Base-by-base conservation (phyloP, 176 grass and related monocot genomes). In the Lolium rigidum region DNA sequence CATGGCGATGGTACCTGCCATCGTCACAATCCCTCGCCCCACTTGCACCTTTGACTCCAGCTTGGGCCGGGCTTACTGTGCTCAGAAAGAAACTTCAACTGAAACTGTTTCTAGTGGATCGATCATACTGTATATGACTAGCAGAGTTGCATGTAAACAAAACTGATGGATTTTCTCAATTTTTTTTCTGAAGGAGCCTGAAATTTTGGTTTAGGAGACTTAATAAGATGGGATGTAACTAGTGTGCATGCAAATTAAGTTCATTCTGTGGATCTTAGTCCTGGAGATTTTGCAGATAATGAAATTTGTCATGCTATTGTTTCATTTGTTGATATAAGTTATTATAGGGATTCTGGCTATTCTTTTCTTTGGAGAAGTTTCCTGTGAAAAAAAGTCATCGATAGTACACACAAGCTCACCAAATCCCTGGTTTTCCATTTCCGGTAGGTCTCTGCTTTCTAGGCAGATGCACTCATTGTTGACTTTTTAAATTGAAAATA, bases 41-140 rank as follows among this genome's bases (percentile, higher is more conserved):
- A 50, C 72, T 52, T 76, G 47, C 46, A 65, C 55, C 5, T 90
- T 86, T 79, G 84, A 73, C 84, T 72, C 37, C 22, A 35, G 7
- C 48, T 15, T 41, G 5, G 12, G 10, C 31, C 24, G 31, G 72
- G 71, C 4, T 43, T 76, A 14, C 58, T 66, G 72, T 66, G 59
- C 63, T 43, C 20, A 55, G 28, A 35, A 77, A 55, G 60, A 77
- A 77, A 70, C 50, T 55, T 22, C 18, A 81, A 68, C 62, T 52
- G 62, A 35, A 66, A 41, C 18, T 70, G 64, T 82, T 56, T 6
- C 49, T 2, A 38, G 49, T 70, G 48, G 50, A 64, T 76, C 28
- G 35, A 28, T 76, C 72, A 76, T 44, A 52, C 47, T 74, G 61
- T 64, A 64, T 1, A n/a, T 11, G 26, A 10, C 78, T 65, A 18